Evolutionary conservation across 768 basidiomycete species (phyloP).

Genomic region (Tricholoma sp.): DNA sequence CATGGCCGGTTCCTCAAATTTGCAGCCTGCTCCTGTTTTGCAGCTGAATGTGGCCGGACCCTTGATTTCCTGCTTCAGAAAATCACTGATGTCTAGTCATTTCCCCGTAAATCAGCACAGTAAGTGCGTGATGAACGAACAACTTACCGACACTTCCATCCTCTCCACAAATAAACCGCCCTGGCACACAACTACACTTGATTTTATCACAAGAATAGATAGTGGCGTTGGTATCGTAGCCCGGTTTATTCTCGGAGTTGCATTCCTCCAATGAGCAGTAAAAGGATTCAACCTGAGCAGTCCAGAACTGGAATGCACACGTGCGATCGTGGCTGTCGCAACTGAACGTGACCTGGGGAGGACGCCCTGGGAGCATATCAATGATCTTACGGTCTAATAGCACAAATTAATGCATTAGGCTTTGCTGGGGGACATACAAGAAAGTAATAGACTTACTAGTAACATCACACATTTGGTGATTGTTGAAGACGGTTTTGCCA

Average conservation of each 20-base stretch:
- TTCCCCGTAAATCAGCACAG: neutral
- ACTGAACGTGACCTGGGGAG: conserved; percentile 95
- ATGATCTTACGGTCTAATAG: conserved; percentile 85
- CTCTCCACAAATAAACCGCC: conserved; percentile 92
- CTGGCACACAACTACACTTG: conserved; percentile 90
- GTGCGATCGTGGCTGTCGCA: conserved; percentile 61
- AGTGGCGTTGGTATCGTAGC: conserved; percentile 67
- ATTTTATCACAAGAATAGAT: conserved; percentile 79
- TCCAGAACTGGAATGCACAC: conserved; percentile 99
- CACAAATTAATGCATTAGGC: too few relatives aligned
- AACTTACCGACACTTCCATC: conserved; percentile 84
- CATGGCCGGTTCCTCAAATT: conserved; percentile 96
- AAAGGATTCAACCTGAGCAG: conserved; percentile 89
- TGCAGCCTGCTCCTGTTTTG: conserved; percentile 64
- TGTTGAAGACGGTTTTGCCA: conserved; percentile 89
- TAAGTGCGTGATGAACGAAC: neutral
- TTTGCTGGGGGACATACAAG: neutral
- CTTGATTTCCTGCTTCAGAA: conserved; percentile 82
- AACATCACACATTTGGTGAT: conserved; percentile 97
- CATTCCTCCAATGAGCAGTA: conserved; percentile 87
- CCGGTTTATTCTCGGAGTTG: conserved; percentile 36
- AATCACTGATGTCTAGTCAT: conserved; percentile 83
- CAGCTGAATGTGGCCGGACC: conserved; percentile 90
- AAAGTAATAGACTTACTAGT: conserved; percentile 63
- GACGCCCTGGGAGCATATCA: conserved; percentile 82